Evolutionary conservation across 2,329 filamentous ascomycete genomes (phyloP), one percentile per base, ranked within the genome.

Genomic region (Aureobasidium lini): DNA sequence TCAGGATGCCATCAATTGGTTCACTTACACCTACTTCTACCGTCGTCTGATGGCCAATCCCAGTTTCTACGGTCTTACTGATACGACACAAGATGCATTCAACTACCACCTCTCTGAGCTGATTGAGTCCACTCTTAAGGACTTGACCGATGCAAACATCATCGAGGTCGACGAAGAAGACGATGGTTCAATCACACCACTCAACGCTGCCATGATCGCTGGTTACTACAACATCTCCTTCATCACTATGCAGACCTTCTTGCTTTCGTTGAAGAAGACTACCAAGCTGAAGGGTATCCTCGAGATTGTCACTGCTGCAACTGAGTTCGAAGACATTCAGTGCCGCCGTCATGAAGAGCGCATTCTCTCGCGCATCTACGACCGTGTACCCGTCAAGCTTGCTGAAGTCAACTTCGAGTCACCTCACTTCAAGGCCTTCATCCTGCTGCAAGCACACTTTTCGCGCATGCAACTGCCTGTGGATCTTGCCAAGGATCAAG

Each of bases 201-300:
- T 96, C 67, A 97, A 99, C 72, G 89, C 93, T 2, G 94, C 94
- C 65, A 96, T 96, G 89, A 97, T 99, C 69, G 91, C 90, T 9
- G 91, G 94, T 1, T 97, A 99, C 80, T 99, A 99, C 81, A 97
- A 96, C 75, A 96, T 99, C 69, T 96, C 93, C 6, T 97, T 96
- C 76, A 89, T 96, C 72, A 99, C 94, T 2, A 99, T 99, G 92
- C 93, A 99, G 76, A 99, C 94, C 0, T 93, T 99, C 80, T 79
- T 99, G 54, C 80, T 99, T 59, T 99, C 94, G 13, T 81, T 99
- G 48, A 92, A 85, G 59, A 85, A 85, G 43, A 87, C 87, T 66
- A 97, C 92, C 4, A 97, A 96, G 78, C 84, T 99, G 64, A 99
- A 99, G 81, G 91, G 91, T 48, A 92, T 99, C 44, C 80, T 99